phyloP scores from a whole-genome alignment of 2,329 filamentous ascomycete species.

The Fusarium subtropicale region DNA sequence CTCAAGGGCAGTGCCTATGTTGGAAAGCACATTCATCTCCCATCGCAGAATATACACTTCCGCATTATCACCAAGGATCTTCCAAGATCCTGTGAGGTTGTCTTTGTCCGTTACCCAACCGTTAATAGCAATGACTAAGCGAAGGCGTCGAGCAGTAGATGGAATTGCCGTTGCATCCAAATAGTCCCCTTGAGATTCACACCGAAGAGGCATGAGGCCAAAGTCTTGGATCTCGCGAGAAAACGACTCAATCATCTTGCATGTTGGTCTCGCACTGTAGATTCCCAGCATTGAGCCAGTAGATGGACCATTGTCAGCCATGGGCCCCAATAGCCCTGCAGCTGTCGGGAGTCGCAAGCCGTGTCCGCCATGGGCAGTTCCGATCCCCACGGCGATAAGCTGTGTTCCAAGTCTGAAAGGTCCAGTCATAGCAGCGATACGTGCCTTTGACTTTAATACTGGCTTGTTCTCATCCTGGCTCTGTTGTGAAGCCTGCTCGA shows the following conservation, averaged over 20 bases:
- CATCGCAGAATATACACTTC: slow-evolving; percentile 88
- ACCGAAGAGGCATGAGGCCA: slow-evolving; percentile 80
- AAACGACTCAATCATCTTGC: slow-evolving; percentile 90
- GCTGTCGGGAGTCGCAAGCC: slow-evolving; percentile 80
- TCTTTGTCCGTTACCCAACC: slow-evolving; percentile 84
- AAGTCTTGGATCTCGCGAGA: slow-evolving; percentile 89
- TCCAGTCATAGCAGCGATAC: slow-evolving; percentile 53
- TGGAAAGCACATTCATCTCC: slow-evolving; percentile 82
- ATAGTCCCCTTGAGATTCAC: slow-evolving; percentile 54
- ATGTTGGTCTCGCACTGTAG: slow-evolving; percentile 85
- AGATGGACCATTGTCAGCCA: slow-evolving; percentile 82
- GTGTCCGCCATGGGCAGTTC: slow-evolving; percentile 79
- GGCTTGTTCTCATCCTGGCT: slow-evolving; percentile 70
- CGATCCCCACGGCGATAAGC: slow-evolving; percentile 81
- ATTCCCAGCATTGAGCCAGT: slow-evolving; percentile 91
- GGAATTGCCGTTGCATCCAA: slow-evolving; percentile 63
- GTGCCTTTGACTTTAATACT: slow-evolving; percentile 77
- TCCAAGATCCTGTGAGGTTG: slow-evolving; percentile 78
- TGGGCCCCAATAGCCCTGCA: slow-evolving; percentile 80
- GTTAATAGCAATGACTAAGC: slow-evolving; percentile 84
- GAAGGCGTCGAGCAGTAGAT: slow-evolving; percentile 73
- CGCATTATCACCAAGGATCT: slow-evolving; percentile 74
- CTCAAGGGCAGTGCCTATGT: slow-evolving; percentile 81
- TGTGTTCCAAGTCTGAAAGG: slow-evolving; percentile 78
- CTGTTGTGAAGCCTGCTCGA: slow-evolving; percentile 48